phyloP scores from a whole-genome alignment of 2,329 filamentous ascomycete species.

The Diaporthe citriasiana region DNA sequence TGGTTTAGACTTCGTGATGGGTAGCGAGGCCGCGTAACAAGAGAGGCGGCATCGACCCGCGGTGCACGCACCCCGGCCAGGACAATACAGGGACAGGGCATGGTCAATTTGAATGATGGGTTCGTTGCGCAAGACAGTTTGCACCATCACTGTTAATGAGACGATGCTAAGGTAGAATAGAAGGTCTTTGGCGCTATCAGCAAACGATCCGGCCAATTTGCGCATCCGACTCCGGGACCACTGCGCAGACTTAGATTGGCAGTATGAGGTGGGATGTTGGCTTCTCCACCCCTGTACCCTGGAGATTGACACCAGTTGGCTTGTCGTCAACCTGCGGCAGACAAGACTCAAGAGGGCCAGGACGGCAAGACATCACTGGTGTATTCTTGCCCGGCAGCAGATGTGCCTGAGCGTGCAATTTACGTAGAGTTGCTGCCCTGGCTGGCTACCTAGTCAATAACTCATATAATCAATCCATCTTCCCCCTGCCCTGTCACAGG shows the following conservation, averaged over 20 bases:
- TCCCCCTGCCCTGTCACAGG: slow-evolving; percentile 9
- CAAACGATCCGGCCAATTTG: slow-evolving; percentile 17
- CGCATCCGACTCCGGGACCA: not conserved
- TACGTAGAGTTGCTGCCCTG: slow-evolving; percentile 15
- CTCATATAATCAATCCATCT: slow-evolving; percentile 12
- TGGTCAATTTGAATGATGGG: not conserved
- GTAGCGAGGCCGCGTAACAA: not conserved
- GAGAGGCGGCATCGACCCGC: not conserved
- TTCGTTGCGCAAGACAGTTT: not conserved
- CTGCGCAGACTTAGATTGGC: slow-evolving; percentile 17
- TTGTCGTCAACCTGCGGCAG: slow-evolving; percentile 23
- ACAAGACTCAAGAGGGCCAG: slow-evolving; percentile 4
- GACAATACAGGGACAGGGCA: not conserved
- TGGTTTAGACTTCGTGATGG: not conserved
- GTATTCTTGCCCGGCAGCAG: not conserved
- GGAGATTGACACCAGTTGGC: slow-evolving; percentile 3
- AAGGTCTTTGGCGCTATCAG: slow-evolving; percentile 4
- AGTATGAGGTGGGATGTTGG: slow-evolving; percentile 23
- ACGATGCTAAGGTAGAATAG: slow-evolving; percentile 18
- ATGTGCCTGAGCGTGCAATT: slow-evolving; percentile 25
- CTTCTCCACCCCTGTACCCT: slow-evolving; percentile 22
- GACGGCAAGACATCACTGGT: slow-evolving; percentile 5
- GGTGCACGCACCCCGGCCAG: not conserved
- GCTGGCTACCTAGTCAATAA: slow-evolving; percentile 26
- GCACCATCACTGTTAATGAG: slow-evolving; percentile 9